Base-by-base conservation (phyloP, 169 alveolate genomes). In the Babesia bovis region DNA sequence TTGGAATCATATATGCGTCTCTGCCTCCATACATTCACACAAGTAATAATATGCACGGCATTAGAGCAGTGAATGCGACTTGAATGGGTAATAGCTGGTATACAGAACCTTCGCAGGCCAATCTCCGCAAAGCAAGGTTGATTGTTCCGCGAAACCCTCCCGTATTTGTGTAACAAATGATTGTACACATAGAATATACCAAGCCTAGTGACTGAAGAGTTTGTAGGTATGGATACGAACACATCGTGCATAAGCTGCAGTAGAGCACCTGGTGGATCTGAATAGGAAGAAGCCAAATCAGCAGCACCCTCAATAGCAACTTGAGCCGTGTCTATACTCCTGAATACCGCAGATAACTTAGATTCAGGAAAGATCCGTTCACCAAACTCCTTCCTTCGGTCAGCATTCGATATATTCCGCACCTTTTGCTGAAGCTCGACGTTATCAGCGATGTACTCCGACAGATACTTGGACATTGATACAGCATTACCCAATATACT, bases 191-290 rank as follows among this genome's bases (percentile, higher is more conserved):
- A 81, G 65, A 81, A 81, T 3, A 81, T 71, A 17, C 78, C 88
- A n/a, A 81, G 66, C 25, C 88, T 59, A 7, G 71, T 60, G 36
- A 30, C 65, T 2, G 70, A 36, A 9, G 72, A 40, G 44, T 69
- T 65, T 6, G 68, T 57, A 0, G 88, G 84, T 23, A 72, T 53
- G 2, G 88, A 71, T 17, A 70, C 61, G 81, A 81, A 81, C 15
- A 61, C 59, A 52, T 70, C 83, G 32, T 53, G 73, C 81, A 81
- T 59, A 0, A 81, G 57, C 58, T 60, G 78, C 47, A 81, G 44
- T n/a, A 81, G 66, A 30, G 84, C 78, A 6, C 84, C 71, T 25
- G 88, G 88, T 15, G 88, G 88, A 72, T 70, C 47, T 9, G 81
- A 23, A 42, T 61, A 71, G 57, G 66, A 49, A n/a, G 63, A 42